Evolutionary conservation across 495 filamentous ascomycete species (phyloP).

Genomic region (Terfezia claveryi): DNA sequence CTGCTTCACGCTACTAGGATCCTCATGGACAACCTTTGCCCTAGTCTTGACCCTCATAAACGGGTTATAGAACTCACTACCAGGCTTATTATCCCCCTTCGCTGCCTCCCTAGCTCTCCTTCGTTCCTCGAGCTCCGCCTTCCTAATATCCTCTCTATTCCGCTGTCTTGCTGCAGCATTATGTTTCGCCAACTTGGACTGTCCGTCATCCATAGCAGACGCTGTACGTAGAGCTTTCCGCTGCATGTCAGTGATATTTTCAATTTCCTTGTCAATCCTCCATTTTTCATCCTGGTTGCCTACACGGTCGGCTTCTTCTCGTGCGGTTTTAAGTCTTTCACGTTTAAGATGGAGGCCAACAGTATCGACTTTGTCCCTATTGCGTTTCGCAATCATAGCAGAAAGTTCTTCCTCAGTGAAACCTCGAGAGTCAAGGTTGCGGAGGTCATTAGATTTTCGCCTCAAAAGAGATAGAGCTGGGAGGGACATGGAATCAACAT

Average conservation of each 20-base stretch:
- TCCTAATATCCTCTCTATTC: slow-evolving; percentile 61
- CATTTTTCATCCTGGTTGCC: slow-evolving; percentile 18
- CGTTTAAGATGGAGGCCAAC: slow-evolving; percentile 41
- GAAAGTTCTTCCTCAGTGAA: slow-evolving; percentile 66
- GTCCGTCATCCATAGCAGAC: neutral
- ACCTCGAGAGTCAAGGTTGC: slow-evolving; percentile 46
- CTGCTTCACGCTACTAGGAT: neutral
- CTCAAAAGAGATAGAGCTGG: slow-evolving; percentile 43
- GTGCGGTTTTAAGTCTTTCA: slow-evolving; percentile 40
- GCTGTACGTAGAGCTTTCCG: slow-evolving; percentile 19
- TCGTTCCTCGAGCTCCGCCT: slow-evolving; percentile 62
- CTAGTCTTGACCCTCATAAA: slow-evolving; percentile 29
- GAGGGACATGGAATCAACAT: slow-evolving; percentile 45
- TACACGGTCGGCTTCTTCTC: slow-evolving; percentile 44
- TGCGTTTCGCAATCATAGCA: slow-evolving; percentile 48
- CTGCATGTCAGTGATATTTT: slow-evolving; percentile 28
- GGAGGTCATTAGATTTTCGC: slow-evolving; percentile 61
- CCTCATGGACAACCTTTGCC: neutral
- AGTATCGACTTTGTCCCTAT: slow-evolving; percentile 22
- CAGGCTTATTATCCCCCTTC: slow-evolving; percentile 12
- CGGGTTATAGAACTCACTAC: slow-evolving; percentile 35
- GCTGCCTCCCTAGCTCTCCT: slow-evolving; percentile 34
- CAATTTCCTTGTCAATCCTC: slow-evolving; percentile 22
- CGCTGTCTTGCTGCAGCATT: slow-evolving; percentile 59
- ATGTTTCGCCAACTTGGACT: slow-evolving; percentile 34